These are phyloP conservation scores for Agaricus blazei DNA, from an alignment of 768 basidiomycete genomes.

Conservation along the genomic window DNA sequence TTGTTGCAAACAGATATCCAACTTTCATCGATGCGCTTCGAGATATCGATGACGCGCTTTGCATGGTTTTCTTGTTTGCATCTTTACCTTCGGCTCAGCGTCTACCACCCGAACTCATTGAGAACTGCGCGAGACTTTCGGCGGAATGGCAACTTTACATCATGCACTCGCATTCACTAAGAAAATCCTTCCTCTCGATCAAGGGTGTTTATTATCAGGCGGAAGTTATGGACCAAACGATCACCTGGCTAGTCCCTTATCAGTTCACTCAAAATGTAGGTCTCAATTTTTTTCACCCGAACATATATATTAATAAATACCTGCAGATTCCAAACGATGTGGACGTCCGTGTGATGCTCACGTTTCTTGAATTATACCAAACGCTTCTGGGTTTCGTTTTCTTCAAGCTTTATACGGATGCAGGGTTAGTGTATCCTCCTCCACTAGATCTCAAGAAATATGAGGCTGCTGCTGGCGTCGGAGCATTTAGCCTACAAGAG, in stretches of 20 bases:
- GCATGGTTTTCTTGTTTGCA: conserved; percentile 91
- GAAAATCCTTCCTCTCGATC: conserved; percentile 93
- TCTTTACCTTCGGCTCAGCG: conserved; percentile 83
- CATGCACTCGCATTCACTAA: conserved; percentile 78
- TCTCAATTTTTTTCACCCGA: conserved; percentile 5
- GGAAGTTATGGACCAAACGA: conserved; percentile 85
- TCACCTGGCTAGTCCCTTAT: conserved; percentile 97
- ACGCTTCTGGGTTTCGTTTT: conserved; percentile 93
- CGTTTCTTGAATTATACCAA: conserved; percentile 97
- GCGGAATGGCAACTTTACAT: conserved; percentile 97
- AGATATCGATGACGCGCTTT: conserved; percentile 96
- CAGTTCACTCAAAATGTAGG: conserved; percentile 92
- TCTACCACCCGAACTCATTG: conserved; percentile 76
- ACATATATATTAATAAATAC: conserved; percentile 9
- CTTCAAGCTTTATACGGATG: conserved; percentile 98
- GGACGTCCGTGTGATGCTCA: conserved; percentile 96
- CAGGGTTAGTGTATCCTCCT: conserved; percentile 91
- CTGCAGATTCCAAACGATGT: conserved; percentile 87
- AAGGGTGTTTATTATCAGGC: conserved; percentile 99
- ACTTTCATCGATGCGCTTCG: conserved; percentile 94
- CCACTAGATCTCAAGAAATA: conserved; percentile 80
- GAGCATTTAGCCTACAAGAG: conserved; percentile 76
- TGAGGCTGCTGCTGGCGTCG: conserved; percentile 82
- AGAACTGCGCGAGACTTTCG: conserved; percentile 85
- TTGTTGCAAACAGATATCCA: conserved; percentile 66